Percentiles rank a stretch among this genome's conserved stretches.
Evolutionary conservation across 2,329 filamentous ascomycete genomes (phyloP).

Genomic region (Cryphonectria radicalis): DNA sequence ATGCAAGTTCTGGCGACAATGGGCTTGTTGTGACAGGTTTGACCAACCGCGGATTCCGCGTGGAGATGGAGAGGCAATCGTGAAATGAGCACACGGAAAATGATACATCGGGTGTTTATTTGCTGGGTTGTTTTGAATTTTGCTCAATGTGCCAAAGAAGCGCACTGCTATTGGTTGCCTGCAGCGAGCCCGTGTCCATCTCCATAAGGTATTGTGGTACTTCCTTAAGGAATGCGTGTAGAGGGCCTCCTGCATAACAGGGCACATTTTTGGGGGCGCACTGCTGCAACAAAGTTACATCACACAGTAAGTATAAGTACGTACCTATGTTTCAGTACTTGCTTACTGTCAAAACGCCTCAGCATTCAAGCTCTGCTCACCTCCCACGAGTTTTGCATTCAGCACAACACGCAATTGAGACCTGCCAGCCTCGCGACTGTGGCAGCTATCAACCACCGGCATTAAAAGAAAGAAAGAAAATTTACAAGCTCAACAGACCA

Average conservation of each 20-base stretch:
- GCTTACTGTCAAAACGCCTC: not conserved
- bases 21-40: conserved; percentile 1
- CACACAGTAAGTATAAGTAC: not conserved
- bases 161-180: not conserved
- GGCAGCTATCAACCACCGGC: not conserved
- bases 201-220: not conserved
- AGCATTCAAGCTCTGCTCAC: not conserved
- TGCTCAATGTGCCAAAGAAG: not conserved
- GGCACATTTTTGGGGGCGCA: not conserved
- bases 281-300: not conserved
- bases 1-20: not conserved
- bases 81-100: not conserved
- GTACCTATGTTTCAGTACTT: not conserved
- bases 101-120: not conserved
- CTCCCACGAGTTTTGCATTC: not conserved
- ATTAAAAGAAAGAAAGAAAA: not conserved
- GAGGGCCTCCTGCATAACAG: not conserved
- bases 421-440: not conserved
- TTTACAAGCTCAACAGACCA: not conserved
- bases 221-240: not conserved
- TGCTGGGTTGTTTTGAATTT: not conserved
- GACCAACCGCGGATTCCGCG: conserved; percentile 11
- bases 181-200: not conserved
- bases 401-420: not conserved
- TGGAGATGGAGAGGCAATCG: conserved; percentile 7